Conservation (phyloP, 352 stramenopile genomes). For the Labyrinthula sp. region DNA sequence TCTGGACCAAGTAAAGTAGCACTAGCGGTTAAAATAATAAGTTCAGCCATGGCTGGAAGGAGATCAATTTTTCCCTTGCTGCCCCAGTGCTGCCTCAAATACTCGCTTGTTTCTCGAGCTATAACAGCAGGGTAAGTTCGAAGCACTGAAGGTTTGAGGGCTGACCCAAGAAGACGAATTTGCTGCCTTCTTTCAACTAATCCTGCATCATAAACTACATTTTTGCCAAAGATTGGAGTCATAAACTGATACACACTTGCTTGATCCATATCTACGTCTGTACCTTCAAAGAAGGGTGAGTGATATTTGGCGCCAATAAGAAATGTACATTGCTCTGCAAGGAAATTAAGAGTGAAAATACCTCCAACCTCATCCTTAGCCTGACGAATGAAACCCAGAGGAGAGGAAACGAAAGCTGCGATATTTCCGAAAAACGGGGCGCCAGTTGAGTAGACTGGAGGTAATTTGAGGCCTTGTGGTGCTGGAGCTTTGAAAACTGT, state of each 20-base stretch:
- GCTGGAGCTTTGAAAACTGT: no score
- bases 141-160: slow-evolving; percentile 47
- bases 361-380: slow-evolving; percentile 50
- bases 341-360: slow-evolving; percentile 56
- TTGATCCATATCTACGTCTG: slow-evolving; percentile 61
- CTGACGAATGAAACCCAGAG: slow-evolving; percentile 52
- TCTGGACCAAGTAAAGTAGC: slow-evolving; percentile 55
- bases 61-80: slow-evolving; percentile 52
- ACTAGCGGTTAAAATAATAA: slow-evolving; percentile 68
- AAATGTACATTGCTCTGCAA: slow-evolving; percentile 64
- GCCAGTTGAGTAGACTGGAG: slow-evolving; percentile 41
- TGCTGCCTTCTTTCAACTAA: slow-evolving; percentile 61
- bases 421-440: slow-evolving; percentile 51
- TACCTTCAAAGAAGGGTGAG: slow-evolving; percentile 62
- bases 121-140: slow-evolving; percentile 70
- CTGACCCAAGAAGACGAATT: slow-evolving; percentile 65
- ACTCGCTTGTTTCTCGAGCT: slow-evolving; percentile 53
- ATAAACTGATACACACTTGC: slow-evolving; percentile 67
- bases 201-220: slow-evolving; percentile 52
- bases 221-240: slow-evolving; percentile 64
- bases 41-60: slow-evolving; percentile 49
- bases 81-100: slow-evolving; percentile 43
- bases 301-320: slow-evolving; percentile 62
- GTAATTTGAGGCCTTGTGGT: slow-evolving; percentile 28
- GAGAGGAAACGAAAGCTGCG: slow-evolving; percentile 50